Conservation (phyloP, 768 basidiomycete genomes). For the Leucogyrophana mollusca region DNA sequence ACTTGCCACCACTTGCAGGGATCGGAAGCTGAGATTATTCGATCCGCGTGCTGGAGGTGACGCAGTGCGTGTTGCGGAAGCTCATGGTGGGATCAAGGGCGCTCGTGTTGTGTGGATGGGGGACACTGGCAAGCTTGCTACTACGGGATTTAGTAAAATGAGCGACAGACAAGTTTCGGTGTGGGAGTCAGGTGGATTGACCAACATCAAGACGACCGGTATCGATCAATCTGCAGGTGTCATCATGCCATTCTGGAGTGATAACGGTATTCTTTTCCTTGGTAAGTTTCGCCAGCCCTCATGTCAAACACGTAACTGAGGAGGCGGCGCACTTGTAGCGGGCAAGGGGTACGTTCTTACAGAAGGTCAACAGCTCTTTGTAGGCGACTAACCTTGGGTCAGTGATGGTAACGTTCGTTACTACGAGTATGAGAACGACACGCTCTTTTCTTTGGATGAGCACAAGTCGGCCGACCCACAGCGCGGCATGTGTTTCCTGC, state of each 20-base stretch:
- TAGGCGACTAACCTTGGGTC: slow-evolving; percentile 10
- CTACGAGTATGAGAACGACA: slow-evolving; percentile 91
- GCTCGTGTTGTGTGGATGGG: slow-evolving; percentile 91
- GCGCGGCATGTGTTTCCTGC: slow-evolving; percentile 96
- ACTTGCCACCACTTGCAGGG: slow-evolving; percentile 87
- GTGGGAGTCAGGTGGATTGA: slow-evolving; percentile 84
- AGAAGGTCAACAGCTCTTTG: not conserved
- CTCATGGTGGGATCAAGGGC: slow-evolving; percentile 93
- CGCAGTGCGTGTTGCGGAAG: slow-evolving; percentile 80
- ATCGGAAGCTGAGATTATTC: slow-evolving; percentile 89
- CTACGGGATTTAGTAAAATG: slow-evolving; percentile 97
- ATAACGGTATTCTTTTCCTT: slow-evolving; percentile 88
- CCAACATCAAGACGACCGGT: slow-evolving; percentile 70
- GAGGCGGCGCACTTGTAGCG: slow-evolving; percentile 38
- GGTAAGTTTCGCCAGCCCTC: slow-evolving; percentile 38
- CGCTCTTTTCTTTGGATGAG: slow-evolving; percentile 73
- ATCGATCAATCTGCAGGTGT: slow-evolving; percentile 93
- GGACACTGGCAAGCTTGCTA: slow-evolving; percentile 81
- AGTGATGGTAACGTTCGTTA: slow-evolving; percentile 98
- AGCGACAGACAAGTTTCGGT: slow-evolving; percentile 87
- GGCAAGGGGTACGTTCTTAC: slow-evolving; percentile 74
- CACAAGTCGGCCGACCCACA: slow-evolving; percentile 91
- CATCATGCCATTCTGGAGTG: slow-evolving; percentile 96
- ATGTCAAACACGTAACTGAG: slow-evolving; percentile 4
- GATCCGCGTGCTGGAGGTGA: slow-evolving; percentile 83